Evolutionary conservation across 345 rosid species (phyloP).

Genomic region (Syzygium aromaticum): DNA sequence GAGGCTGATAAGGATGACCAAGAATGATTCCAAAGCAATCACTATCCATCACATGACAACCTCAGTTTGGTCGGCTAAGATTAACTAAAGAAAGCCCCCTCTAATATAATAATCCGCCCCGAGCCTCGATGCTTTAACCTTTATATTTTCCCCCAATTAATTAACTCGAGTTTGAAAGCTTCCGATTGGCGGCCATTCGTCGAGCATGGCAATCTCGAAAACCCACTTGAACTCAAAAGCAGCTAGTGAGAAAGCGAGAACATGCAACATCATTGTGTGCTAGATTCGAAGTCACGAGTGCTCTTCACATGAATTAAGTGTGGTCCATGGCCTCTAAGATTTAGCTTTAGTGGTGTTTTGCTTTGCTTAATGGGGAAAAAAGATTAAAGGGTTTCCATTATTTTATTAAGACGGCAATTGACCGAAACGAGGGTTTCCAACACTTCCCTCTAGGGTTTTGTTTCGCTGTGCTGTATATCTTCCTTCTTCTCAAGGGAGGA

Average conservation of each 20-base stretch:
- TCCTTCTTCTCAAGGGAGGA: background rate
- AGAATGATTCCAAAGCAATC: slow-evolving; percentile 33
- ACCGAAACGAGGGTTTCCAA: slow-evolving; percentile 7
- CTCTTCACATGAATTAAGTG: slow-evolving; percentile 36
- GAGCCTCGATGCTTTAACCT: background rate
- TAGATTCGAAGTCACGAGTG: slow-evolving; percentile 38
- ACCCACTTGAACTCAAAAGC: slow-evolving; percentile 26
- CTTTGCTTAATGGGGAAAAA: slow-evolving; percentile 5
- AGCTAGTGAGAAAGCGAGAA: slow-evolving; percentile 20
- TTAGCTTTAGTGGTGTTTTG: slow-evolving; percentile 17
- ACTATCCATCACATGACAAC: slow-evolving; percentile 46
- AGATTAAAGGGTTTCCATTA: slow-evolving; percentile 11
- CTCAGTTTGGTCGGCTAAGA: slow-evolving; percentile 38
- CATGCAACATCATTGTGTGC: slow-evolving; percentile 25
- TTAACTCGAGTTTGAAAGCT: slow-evolving; percentile 14
- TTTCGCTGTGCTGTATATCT: background rate
- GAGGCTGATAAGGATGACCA: background rate
- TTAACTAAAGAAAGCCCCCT: background rate
- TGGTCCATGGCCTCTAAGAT: slow-evolving; percentile 24
- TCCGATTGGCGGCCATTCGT: slow-evolving; percentile 17
- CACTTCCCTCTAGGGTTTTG: background rate
- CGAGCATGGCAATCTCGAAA: slow-evolving; percentile 14
- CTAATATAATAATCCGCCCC: slow-evolving; percentile 2
- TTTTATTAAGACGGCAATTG: slow-evolving; percentile 14
- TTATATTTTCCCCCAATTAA: slow-evolving; percentile 5